A percentile compares a stretch with the other conserved stretches of the same genome.
These are phyloP conservation scores for Neodidymelliopsis sp. DNA, from an alignment of 2,329 filamentous ascomycete species.

Conservation along the genomic window DNA sequence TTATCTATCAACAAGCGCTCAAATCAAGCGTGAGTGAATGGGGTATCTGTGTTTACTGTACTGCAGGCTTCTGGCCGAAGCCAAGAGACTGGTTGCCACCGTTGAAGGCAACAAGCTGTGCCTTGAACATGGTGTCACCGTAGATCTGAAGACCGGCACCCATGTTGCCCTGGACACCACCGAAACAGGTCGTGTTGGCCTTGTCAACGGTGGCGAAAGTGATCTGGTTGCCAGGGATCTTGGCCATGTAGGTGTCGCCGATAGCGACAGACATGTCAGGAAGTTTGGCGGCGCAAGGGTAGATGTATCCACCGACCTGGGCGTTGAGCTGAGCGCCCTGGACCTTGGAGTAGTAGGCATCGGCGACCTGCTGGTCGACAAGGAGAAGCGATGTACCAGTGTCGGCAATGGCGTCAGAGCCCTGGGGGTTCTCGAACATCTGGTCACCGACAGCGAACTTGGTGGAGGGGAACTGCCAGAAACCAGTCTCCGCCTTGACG, in stretches of 20 bases:
- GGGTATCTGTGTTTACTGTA: not conserved
- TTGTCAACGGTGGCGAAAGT: slow-evolving; percentile 49
- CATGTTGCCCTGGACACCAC: slow-evolving; percentile 68
- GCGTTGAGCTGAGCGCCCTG: slow-evolving; percentile 47
- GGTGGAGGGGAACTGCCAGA: slow-evolving; percentile 71
- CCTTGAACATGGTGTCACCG: slow-evolving; percentile 68
- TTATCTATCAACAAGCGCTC: slow-evolving; percentile 12
- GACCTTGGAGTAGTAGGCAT: slow-evolving; percentile 56
- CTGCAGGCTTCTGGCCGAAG: slow-evolving; percentile 52
- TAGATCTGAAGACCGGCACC: slow-evolving; percentile 65
- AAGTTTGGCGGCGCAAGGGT: slow-evolving; percentile 52
- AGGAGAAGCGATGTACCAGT: slow-evolving; percentile 70
- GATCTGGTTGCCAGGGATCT: slow-evolving; percentile 58
- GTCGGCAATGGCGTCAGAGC: slow-evolving; percentile 56
- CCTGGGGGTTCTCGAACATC: slow-evolving; percentile 61
- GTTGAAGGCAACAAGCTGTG: slow-evolving; percentile 68
- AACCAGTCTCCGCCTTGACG: slow-evolving; percentile 68
- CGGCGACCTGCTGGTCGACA: slow-evolving; percentile 61
- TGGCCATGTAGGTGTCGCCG: slow-evolving; percentile 65
- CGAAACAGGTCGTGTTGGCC: slow-evolving; percentile 66
- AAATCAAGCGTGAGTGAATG: not conserved
- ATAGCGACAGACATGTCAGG: slow-evolving; percentile 62
- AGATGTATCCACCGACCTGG: slow-evolving; percentile 53
- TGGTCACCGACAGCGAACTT: slow-evolving; percentile 65
- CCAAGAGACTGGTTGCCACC: slow-evolving; percentile 61